A percentile compares a stretch with the other conserved stretches of the same genome.
phyloP scores from a whole-genome alignment of 331 rosid genomes.

The Saraca asoca region DNA sequence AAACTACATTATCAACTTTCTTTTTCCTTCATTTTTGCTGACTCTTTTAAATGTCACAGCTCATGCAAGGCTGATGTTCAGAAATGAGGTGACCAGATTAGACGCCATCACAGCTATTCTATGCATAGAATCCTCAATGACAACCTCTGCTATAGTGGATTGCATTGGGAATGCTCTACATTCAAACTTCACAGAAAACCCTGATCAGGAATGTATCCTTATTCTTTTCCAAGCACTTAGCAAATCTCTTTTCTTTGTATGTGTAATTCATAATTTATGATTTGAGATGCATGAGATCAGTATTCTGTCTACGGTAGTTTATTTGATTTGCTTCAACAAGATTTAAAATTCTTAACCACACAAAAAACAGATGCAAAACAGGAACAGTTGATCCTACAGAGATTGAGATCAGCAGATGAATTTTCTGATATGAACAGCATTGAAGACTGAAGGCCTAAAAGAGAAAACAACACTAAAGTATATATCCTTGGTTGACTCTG shows the following conservation, averaged over 20 bases:
- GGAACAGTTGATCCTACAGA: conserved; percentile 69
- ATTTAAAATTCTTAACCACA: conserved; percentile 41
- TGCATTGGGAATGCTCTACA: conserved; percentile 94
- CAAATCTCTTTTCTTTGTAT: background rate
- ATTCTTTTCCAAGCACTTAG: background rate
- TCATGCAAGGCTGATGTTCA: conserved; percentile 95
- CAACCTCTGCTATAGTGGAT: conserved; percentile 91
- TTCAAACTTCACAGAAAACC: conserved; percentile 88
- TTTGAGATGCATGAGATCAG: conserved; percentile 3
- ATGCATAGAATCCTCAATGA: conserved; percentile 95
- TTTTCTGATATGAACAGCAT: conserved; percentile 42
- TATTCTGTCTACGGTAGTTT: background rate
- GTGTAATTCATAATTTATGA: background rate
- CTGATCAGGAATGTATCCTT: conserved; percentile 95
- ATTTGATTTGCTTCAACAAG: conserved; percentile 32
- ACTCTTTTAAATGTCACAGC: conserved; percentile 53
- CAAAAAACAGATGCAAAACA: conserved; percentile 62
- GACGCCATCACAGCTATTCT: conserved; percentile 89
- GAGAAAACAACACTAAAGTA: conserved; percentile 1
- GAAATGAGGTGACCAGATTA: conserved; percentile 84
- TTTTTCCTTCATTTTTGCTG: conserved; percentile 18
- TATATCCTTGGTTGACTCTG: too few relatives aligned
- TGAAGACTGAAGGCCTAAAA: conserved; percentile 33
- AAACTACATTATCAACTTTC: conserved; percentile 6
- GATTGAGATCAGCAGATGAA: conserved; percentile 58